Conservation (phyloP, 805 yeast genomes). For the Pichia gijzeniarum region DNA sequence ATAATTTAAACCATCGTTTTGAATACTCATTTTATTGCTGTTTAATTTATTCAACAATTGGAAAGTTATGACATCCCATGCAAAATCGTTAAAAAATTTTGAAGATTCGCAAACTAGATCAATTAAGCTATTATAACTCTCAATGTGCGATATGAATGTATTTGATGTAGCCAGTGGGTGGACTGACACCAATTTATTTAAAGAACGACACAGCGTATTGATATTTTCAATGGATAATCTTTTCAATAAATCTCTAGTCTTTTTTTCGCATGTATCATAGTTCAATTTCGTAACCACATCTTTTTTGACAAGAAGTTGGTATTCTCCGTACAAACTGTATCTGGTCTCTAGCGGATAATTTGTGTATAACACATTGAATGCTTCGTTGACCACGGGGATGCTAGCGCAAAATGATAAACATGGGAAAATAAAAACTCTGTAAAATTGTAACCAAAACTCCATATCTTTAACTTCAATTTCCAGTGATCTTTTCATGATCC, state of each 20-base stretch:
- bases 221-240: conserved; percentile 78
- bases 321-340: conserved; percentile 76
- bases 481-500: conserved; percentile 38
- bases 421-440: conserved; percentile 63
- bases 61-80: conserved; percentile 80
- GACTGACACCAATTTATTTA: conserved; percentile 64
- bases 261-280: conserved; percentile 63
- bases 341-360: conserved; percentile 55
- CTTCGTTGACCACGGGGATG: conserved; percentile 53
- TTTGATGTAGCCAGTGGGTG: conserved; percentile 76
- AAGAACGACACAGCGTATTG: conserved; percentile 58
- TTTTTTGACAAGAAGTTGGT: conserved; percentile 52
- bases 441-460: conserved; percentile 50
- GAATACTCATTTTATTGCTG: conserved; percentile 58
- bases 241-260: conserved; percentile 71
- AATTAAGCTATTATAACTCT: conserved; percentile 84
- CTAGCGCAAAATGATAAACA: conserved; percentile 48
- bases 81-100: conserved; percentile 61
- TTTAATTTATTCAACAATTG: conserved; percentile 68
- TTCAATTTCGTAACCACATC: conserved; percentile 49
- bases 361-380: conserved; percentile 44
- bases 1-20: conserved; percentile 74
- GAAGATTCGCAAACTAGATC: conserved; percentile 76
- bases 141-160: conserved; percentile 72
- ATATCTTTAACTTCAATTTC: conserved; percentile 9